These are phyloP conservation scores for Pseudopyrenochaeta lycopersici DNA, from an alignment of 2,329 filamentous ascomycete species.

Conservation along the genomic window DNA sequence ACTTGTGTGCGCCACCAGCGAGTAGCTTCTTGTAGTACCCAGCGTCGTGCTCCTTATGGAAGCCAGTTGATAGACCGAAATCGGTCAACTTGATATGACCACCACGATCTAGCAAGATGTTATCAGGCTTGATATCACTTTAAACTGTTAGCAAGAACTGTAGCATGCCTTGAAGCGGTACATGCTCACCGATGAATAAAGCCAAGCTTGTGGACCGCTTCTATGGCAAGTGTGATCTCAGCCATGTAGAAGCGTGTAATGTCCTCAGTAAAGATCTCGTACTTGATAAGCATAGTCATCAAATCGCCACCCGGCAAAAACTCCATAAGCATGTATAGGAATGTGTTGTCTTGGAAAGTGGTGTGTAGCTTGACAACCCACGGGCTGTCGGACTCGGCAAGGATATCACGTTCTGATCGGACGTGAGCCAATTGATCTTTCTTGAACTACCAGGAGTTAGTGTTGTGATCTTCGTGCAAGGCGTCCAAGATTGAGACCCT, in stretches of 20 bases:
- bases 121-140: slow-evolving; percentile 99
- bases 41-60: slow-evolving; percentile 97
- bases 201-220: slow-evolving; percentile 95
- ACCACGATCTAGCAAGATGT: slow-evolving; percentile 92
- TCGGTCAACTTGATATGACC: slow-evolving; percentile 98
- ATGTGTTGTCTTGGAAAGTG: slow-evolving; percentile 95
- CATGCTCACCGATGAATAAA: slow-evolving; percentile 90
- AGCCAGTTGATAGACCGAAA: slow-evolving; percentile 96
- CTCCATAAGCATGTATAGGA: slow-evolving; percentile 99
- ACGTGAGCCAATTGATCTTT: slow-evolving; percentile 98
- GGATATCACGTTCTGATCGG: slow-evolving; percentile 94
- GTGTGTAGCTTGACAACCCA: slow-evolving; percentile 99
- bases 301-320: slow-evolving; percentile 97
- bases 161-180: neutral
- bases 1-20: slow-evolving; percentile 67
- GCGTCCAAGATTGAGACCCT: slow-evolving; percentile 10
- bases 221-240: slow-evolving; percentile 96
- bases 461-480: neutral
- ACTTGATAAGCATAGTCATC: slow-evolving; percentile 99
- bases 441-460: slow-evolving; percentile 71
- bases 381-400: slow-evolving; percentile 98
- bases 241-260: slow-evolving; percentile 99
- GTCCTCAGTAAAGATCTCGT: slow-evolving; percentile 98
- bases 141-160: slow-evolving; percentile 31
- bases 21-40: slow-evolving; percentile 98